These are phyloP conservation scores for Sugiyamaella castrensis DNA, from an alignment of 1,139 yeast species.

Conservation along the genomic window DNA sequence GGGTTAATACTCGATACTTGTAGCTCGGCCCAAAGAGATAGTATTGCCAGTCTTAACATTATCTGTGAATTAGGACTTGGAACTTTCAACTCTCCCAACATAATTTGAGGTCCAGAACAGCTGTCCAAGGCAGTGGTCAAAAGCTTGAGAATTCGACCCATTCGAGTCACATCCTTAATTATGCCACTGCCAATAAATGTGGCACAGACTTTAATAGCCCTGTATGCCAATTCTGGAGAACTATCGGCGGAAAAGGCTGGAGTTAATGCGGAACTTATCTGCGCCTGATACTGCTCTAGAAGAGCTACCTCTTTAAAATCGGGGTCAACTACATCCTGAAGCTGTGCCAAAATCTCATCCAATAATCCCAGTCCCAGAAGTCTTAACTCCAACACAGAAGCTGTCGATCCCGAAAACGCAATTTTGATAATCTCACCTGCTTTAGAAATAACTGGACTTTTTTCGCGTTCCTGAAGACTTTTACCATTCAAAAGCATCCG, in stretches of 20 bases:
- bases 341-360: constrained; percentile 53
- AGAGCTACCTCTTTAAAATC: constrained; percentile 68
- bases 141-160: constrained; percentile 63
- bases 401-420: constrained; percentile 82
- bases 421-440: constrained; percentile 73
- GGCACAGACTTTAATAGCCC: constrained; percentile 77
- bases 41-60: constrained; percentile 63
- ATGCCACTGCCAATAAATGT: constrained; percentile 63
- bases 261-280: constrained; percentile 81
- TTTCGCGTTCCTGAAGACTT: constrained; percentile 38
- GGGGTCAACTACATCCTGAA: constrained; percentile 61
- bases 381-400: constrained; percentile 60
- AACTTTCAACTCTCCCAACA: constrained; percentile 45
- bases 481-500: constrained; percentile 43
- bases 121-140: constrained; percentile 68
- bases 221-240: constrained; percentile 68
- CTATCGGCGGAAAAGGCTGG: constrained; percentile 83
- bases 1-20: constrained; percentile 47
- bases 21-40: constrained; percentile 88
- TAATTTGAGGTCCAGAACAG: constrained; percentile 38
- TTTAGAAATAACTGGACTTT: constrained; percentile 43
- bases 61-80: constrained; percentile 46
- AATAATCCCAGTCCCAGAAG: constrained; percentile 64
- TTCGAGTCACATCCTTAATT: constrained; percentile 46
- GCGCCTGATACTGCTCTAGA: constrained; percentile 92